Percentiles rank a stretch among this genome's conserved stretches.
These are phyloP conservation scores for Ceriops tagal DNA, from an alignment of 345 rosid genomes.

Conservation along the genomic window DNA sequence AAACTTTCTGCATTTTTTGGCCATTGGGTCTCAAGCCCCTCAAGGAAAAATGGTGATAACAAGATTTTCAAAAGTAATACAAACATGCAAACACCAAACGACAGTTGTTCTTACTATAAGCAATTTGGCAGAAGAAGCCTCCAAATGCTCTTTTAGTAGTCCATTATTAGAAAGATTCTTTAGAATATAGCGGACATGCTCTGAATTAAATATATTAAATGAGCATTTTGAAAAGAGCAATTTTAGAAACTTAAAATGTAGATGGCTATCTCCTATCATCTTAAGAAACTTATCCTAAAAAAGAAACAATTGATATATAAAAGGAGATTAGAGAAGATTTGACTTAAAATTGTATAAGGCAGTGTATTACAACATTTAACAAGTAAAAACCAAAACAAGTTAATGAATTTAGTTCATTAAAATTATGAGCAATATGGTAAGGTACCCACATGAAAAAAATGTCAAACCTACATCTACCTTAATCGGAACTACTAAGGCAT, in stretches of 20 bases:
- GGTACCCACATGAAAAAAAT: not conserved
- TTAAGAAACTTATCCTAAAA: slow-evolving; percentile 71
- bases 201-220: slow-evolving; percentile 63
- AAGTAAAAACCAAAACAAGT: not conserved
- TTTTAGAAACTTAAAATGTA: slow-evolving; percentile 56
- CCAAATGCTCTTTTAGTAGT: slow-evolving; percentile 33
- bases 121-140: slow-evolving; percentile 55
- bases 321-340: slow-evolving; percentile 5
- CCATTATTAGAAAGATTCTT: slow-evolving; percentile 43
- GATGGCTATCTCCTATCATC: slow-evolving; percentile 64
- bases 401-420: not conserved
- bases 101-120: slow-evolving; percentile 56
- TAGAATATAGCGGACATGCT: slow-evolving; percentile 56
- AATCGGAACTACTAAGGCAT: not conserved
- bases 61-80: not conserved
- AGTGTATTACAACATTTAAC: not conserved
- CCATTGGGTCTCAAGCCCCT: not conserved
- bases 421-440: not conserved
- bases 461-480: not conserved
- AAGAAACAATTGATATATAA: slow-evolving; percentile 11
- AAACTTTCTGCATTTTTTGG: slow-evolving; percentile 1
- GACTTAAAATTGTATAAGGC: not conserved
- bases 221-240: slow-evolving; percentile 65
- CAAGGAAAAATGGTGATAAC: not conserved
- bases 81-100: slow-evolving; percentile 4